Conservation (phyloP, 192 early-diverging fungal genomes). For the Hyaloraphidium curvatum region DNA sequence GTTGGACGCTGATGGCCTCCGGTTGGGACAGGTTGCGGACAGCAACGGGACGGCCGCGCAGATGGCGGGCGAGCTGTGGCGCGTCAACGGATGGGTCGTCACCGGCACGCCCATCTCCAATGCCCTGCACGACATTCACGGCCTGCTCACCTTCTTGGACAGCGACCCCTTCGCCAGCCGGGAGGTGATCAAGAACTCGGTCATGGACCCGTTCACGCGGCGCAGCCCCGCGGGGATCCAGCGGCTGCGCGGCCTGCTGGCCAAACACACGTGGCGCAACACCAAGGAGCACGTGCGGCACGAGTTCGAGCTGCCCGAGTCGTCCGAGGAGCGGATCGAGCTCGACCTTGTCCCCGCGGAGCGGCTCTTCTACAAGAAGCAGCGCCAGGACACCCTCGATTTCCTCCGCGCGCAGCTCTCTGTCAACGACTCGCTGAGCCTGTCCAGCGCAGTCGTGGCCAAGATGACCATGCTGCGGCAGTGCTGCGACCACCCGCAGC, state of each 20-base stretch:
- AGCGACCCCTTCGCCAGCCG: neutral
- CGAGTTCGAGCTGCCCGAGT: neutral
- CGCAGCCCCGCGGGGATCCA: neutral
- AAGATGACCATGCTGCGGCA: neutral
- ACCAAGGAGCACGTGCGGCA: neutral
- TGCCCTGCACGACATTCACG: neutral
- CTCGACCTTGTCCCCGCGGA: neutral
- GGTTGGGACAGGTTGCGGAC: neutral
- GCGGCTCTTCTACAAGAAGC: neutral
- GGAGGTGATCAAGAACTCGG: neutral
- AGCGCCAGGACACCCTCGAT: neutral
- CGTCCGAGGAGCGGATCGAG: neutral
- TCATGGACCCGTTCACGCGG: neutral
- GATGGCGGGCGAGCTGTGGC: neutral
- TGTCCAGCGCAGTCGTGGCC: neutral
- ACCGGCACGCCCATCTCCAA: constrained; percentile 1
- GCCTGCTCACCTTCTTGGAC: neutral
- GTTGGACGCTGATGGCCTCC: too few species aligned
- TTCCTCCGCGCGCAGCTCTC: neutral
- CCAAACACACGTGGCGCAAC: neutral
- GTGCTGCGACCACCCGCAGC: neutral
- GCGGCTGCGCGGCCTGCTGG: too few species aligned
- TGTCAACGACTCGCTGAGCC: neutral
- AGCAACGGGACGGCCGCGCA: neutral
- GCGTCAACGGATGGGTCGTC: neutral